Percentiles rank a stretch among this genome's conserved stretches.
phyloP scores from a whole-genome alignment of 148 eudicot genomes.

The Heliosperma pusillum region DNA sequence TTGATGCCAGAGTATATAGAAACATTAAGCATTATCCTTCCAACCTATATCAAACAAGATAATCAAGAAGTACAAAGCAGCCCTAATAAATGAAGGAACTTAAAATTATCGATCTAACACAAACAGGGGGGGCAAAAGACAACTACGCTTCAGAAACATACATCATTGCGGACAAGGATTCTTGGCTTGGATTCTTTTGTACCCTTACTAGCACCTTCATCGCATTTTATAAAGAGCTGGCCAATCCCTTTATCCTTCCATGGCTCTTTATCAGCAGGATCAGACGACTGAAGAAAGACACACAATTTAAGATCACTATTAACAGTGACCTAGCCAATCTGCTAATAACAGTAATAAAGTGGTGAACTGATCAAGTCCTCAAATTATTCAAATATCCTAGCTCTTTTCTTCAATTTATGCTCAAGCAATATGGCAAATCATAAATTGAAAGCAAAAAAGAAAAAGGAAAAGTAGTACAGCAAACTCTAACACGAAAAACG shows the following conservation, averaged over 20 bases:
- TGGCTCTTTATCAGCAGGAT: conserved; percentile 66
- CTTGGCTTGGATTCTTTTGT: conserved; percentile 83
- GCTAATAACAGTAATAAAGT: not conserved
- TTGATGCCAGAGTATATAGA: conserved; percentile 79
- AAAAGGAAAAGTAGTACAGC: not conserved
- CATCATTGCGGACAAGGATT: conserved; percentile 90
- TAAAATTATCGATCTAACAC: too few species aligned
- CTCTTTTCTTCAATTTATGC: too few species aligned
- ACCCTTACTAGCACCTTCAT: conserved; percentile 69
- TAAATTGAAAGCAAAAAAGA: too few species aligned
- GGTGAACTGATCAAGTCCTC: not conserved
- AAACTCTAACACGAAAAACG: not conserved
- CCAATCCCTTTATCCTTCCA: conserved; percentile 92
- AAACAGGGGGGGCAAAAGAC: not conserved
- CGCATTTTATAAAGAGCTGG: conserved; percentile 65
- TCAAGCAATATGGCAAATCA: not conserved
- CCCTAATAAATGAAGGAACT: conserved; percentile 1
- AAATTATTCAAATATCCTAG: not conserved
- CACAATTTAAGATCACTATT: conserved; percentile 20
- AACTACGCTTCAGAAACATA: conserved; percentile 37
- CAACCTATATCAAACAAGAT: too few species aligned
- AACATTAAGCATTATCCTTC: conserved; percentile 95
- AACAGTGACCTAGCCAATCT: conserved; percentile 8
- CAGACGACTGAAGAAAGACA: conserved; percentile 42
- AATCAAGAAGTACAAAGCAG: not conserved